These are phyloP conservation scores for Solanum sejunctum DNA, from an alignment of 257 asterid genomes.

Conservation along the genomic window DNA sequence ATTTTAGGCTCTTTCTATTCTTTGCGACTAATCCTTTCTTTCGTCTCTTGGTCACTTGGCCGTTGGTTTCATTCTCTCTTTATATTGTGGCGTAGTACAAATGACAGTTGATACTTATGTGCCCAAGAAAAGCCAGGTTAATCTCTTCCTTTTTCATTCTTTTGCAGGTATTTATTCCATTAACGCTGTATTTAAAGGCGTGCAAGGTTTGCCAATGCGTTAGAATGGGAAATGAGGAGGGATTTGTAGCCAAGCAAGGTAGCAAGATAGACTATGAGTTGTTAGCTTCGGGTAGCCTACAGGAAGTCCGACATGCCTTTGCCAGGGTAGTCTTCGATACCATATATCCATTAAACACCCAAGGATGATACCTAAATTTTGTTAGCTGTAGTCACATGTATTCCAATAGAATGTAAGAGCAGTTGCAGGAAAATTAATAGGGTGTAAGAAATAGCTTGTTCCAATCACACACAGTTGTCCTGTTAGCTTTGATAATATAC, in stretches of 20 bases:
- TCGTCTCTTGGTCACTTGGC: not conserved
- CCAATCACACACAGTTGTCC: not conserved
- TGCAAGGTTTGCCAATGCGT: constrained; percentile 73
- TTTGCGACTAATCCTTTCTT: not conserved
- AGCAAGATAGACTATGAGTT: constrained; percentile 56
- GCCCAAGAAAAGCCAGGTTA: not conserved
- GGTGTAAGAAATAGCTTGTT: not conserved
- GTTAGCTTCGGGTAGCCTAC: constrained; percentile 59
- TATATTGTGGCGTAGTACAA: not conserved
- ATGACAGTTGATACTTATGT: not conserved
- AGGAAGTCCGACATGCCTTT: constrained; percentile 73
- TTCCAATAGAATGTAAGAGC: not conserved
- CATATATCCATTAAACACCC: constrained; percentile 32
- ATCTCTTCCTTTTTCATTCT: not conserved
- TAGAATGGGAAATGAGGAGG: constrained; percentile 29
- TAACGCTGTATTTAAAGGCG: constrained; percentile 34
- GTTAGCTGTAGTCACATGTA: not conserved
- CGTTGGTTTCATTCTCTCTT: not conserved
- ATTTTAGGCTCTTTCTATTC: not conserved
- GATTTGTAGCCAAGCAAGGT: constrained; percentile 50
- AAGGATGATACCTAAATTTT: not conserved
- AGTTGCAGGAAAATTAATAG: not conserved
- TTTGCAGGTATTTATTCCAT: constrained; percentile 61
- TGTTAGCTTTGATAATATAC: not conserved
- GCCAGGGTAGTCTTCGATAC: constrained; percentile 89